Percentiles rank a stretch among this genome's conserved stretches.
These are phyloP conservation scores for Furcasterigmium sp. DNA, from an alignment of 2,329 filamentous ascomycete species.

Conservation along the genomic window DNA sequence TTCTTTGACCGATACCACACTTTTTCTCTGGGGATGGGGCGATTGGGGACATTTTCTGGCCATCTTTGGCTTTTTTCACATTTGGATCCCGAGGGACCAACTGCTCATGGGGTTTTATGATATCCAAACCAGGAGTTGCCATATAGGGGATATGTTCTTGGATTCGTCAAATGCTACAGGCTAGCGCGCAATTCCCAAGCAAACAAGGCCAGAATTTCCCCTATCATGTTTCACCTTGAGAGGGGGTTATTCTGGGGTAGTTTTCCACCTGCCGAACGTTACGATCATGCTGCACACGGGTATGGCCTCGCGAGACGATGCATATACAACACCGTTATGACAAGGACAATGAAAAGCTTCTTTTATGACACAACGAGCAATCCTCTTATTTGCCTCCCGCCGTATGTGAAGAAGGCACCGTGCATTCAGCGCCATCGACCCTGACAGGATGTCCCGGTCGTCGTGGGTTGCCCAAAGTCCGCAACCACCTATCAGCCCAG, in stretches of 20 bases:
- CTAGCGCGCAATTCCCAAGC: background rate
- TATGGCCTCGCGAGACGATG: background rate
- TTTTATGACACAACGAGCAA: too few species aligned
- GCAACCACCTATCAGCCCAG: too few species aligned
- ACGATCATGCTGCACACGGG: background rate
- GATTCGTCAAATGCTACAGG: background rate
- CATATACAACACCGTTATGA: background rate
- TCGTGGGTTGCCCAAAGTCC: too few species aligned
- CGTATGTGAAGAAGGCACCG: too few species aligned
- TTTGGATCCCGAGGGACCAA: background rate
- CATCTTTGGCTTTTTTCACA: too few species aligned
- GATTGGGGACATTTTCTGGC: slow-evolving; percentile 16
- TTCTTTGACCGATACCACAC: slow-evolving; percentile 10
- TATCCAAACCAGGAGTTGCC: background rate
- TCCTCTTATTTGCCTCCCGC: too few species aligned
- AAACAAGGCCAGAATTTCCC: background rate
- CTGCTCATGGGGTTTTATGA: background rate
- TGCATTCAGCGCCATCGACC: too few species aligned
- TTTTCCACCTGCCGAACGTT: too few species aligned
- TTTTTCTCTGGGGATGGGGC: slow-evolving; percentile 18
- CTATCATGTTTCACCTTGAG: background rate
- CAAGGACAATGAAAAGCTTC: background rate
- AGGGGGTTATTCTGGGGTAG: too few species aligned
- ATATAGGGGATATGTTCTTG: background rate
- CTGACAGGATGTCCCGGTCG: too few species aligned